These are phyloP conservation scores for Hemileccinum impolitum DNA, from an alignment of 768 basidiomycete genomes.

Conservation along the genomic window DNA sequence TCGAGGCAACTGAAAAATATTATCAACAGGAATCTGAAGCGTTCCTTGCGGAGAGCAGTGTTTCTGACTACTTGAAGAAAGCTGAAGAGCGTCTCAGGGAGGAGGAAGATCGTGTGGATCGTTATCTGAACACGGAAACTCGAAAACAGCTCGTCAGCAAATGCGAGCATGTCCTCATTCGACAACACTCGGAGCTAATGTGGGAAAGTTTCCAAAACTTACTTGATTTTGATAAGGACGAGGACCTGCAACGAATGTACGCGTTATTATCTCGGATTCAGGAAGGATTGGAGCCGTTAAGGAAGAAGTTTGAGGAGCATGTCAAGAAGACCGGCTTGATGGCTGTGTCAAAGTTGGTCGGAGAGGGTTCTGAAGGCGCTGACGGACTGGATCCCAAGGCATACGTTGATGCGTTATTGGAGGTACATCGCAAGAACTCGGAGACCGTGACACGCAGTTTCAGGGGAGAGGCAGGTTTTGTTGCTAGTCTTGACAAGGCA, in stretches of 20 bases:
- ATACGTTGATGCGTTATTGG: slow-evolving; percentile 89
- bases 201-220: slow-evolving; percentile 90
- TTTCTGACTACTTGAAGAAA: slow-evolving; percentile 93
- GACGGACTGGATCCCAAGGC: slow-evolving; percentile 84
- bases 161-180: slow-evolving; percentile 92
- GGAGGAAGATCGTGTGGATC: slow-evolving; percentile 93
- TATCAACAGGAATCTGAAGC: slow-evolving; percentile 90
- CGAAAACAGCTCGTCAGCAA: slow-evolving; percentile 74
- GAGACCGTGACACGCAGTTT: slow-evolving; percentile 88
- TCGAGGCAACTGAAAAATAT: slow-evolving; percentile 83
- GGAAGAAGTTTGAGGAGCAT: slow-evolving; percentile 92
- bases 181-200: slow-evolving; percentile 79
- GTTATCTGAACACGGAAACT: slow-evolving; percentile 88
- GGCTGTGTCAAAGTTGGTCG: slow-evolving; percentile 69
- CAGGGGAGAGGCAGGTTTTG: slow-evolving; percentile 89
- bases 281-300: slow-evolving; percentile 85
- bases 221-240: slow-evolving; percentile 91
- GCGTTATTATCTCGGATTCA: slow-evolving; percentile 85
- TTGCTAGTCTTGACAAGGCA: slow-evolving; percentile 90
- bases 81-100: slow-evolving; percentile 90
- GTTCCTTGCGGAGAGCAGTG: slow-evolving; percentile 83
- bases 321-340: slow-evolving; percentile 87
- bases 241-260: slow-evolving; percentile 95
- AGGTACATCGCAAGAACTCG: slow-evolving; percentile 88
- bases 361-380: slow-evolving; percentile 49